A percentile compares a stretch with the other conserved stretches of the same genome.
phyloP scores from a whole-genome alignment of 2,329 filamentous ascomycete genomes.

The Aspergillus pseudoglaucus region DNA sequence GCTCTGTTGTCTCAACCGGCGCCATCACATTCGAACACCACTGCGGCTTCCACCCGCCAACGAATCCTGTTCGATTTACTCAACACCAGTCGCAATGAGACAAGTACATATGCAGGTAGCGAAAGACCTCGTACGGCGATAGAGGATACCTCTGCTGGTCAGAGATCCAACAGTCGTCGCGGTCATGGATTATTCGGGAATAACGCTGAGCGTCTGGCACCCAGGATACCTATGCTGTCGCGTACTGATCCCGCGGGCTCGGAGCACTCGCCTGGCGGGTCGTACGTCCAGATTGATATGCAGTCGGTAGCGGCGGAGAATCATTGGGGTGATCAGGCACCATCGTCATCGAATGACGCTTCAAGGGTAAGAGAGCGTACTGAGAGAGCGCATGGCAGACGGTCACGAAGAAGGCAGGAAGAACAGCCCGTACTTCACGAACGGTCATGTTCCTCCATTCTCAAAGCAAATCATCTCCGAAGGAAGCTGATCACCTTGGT shows the following conservation, averaged over 20 bases:
- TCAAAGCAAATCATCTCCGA: conserved; percentile 50
- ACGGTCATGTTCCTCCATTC: conserved; percentile 33
- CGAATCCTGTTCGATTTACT: conserved; percentile 1
- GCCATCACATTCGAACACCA: conserved; percentile 6
- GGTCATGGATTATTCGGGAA: conserved; percentile 4
- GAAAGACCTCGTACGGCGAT: neutral
- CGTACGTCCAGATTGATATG: conserved; percentile 3
- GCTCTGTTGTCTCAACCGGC: conserved; percentile 7
- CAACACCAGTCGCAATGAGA: conserved; percentile 1
- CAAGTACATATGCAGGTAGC: neutral
- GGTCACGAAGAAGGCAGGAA: conserved; percentile 4
- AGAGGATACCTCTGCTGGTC: conserved; percentile 1
- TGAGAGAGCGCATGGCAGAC: conserved; percentile 4
- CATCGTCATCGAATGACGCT: neutral
- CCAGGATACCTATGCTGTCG: conserved; percentile 1
- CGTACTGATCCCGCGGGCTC: neutral
- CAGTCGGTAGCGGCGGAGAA: conserved; percentile 1
- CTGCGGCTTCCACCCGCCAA: neutral
- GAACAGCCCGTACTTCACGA: conserved; percentile 1
- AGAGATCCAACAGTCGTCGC: neutral
- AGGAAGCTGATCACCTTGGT: conserved; percentile 55
- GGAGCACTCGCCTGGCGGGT: conserved; percentile 1
- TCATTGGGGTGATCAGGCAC: neutral
- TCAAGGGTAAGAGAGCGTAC: neutral
- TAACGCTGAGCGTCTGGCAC: conserved; percentile 4